These are phyloP conservation scores for Diutina ranongensis DNA, from an alignment of 1,139 yeast genomes.

Conservation along the genomic window DNA sequence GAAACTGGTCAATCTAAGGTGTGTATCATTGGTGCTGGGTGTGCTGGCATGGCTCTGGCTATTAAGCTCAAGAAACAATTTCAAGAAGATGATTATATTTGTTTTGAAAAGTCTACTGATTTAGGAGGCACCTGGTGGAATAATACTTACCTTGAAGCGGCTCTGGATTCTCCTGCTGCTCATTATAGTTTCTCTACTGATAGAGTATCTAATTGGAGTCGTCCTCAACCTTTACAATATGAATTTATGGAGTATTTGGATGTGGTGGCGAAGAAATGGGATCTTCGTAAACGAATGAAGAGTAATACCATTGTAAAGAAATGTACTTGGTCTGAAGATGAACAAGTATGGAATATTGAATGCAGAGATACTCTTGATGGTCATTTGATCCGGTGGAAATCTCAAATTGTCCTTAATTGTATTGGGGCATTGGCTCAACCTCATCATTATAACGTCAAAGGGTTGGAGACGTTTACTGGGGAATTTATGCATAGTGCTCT, in stretches of 20 bases:
- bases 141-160: conserved; percentile 1
- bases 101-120: conserved; percentile 1
- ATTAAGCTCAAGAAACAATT: conserved; percentile 14
- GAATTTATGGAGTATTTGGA: conserved; percentile 1
- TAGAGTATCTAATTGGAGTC: neutral
- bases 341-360: neutral
- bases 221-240: neutral
- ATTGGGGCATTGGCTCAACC: conserved; percentile 2
- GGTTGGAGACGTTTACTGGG: neutral
- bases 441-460: neutral
- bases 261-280: neutral
- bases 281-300: neutral
- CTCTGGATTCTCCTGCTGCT: conserved; percentile 2
- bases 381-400: neutral
- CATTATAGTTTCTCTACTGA: neutral
- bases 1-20: conserved; percentile 19
- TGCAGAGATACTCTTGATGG: neutral
- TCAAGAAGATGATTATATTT: neutral
- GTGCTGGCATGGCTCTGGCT: conserved; percentile 32
- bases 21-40: conserved; percentile 39
- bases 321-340: neutral
- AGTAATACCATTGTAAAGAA: neutral
- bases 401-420: neutral
- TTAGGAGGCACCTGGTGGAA: conserved; percentile 6
- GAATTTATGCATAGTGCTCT: neutral